Conservation (phyloP, 176 grass and related monocot genomes). For the Oryza officinalis region DNA sequence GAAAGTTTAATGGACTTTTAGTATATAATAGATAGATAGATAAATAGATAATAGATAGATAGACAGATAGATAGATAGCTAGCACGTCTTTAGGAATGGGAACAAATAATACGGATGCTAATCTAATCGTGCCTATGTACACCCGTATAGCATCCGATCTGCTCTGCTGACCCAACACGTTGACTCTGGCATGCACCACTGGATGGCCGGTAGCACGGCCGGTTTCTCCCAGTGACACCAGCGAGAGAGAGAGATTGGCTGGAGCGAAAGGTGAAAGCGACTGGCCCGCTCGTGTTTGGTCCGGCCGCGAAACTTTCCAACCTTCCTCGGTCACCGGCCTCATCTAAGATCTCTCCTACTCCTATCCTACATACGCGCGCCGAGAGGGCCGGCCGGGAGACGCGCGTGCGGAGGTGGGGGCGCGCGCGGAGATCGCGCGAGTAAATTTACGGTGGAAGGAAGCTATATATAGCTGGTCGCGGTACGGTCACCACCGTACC, state of each 20-base stretch:
- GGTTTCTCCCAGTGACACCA: neutral
- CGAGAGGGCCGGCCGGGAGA: no score
- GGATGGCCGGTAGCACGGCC: neutral
- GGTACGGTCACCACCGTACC: no score
- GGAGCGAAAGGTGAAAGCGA: neutral
- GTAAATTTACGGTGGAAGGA: no score
- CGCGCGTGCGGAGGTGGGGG: no score
- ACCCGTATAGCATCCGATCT: neutral
- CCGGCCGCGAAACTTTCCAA: neutral
- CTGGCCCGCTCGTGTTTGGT: neutral
- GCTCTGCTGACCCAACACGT: slow-evolving; percentile 10
- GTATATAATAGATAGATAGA: no score
- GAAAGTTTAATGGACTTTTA: no score
- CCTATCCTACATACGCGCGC: neutral
- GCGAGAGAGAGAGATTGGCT: neutral
- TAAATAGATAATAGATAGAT: no score
- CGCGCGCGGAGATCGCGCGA: no score
- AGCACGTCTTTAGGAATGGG: no score
- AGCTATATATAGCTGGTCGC: neutral
- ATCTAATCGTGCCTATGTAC: no score
- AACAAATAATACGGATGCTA: no score
- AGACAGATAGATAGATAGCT: no score
- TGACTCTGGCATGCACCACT: neutral
- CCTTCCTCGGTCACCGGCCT: neutral
- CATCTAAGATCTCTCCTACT: neutral